These are phyloP conservation scores for Aspergillus piperis DNA, from an alignment of 2,329 filamentous ascomycete species.

Conservation along the genomic window DNA sequence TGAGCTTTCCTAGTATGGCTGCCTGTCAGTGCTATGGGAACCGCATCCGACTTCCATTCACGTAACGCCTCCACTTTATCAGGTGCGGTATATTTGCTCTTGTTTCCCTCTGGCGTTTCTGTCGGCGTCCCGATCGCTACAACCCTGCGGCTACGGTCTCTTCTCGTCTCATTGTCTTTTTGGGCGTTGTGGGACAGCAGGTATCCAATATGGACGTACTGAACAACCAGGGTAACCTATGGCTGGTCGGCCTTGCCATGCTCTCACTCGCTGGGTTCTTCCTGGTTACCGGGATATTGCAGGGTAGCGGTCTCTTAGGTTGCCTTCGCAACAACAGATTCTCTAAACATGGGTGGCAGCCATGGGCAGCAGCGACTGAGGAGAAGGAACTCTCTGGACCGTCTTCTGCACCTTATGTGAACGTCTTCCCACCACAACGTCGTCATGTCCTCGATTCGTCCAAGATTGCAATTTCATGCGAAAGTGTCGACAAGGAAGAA, in stretches of 20 bases:
- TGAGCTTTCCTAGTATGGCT: not conserved
- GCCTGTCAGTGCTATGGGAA: not conserved
- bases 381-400: slow-evolving; percentile 41
- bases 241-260: slow-evolving; percentile 26
- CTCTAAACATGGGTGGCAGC: slow-evolving; percentile 56
- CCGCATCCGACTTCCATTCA: not conserved
- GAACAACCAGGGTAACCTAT: slow-evolving; percentile 21
- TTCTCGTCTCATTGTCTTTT: not conserved
- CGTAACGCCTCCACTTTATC: not conserved
- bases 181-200: not conserved
- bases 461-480: slow-evolving; percentile 18
- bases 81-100: not conserved
- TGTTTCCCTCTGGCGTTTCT: not conserved
- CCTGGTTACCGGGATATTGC: slow-evolving; percentile 30
- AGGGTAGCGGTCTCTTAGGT: slow-evolving; percentile 42
- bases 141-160: not conserved
- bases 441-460: slow-evolving; percentile 48
- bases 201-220: slow-evolving; percentile 23
- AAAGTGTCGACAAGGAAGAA: slow-evolving; percentile 34
- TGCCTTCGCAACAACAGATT: slow-evolving; percentile 42
- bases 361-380: slow-evolving; percentile 55
- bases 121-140: not conserved
- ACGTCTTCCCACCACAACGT: slow-evolving; percentile 56
- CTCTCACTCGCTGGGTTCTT: slow-evolving; percentile 28
- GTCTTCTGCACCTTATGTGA: slow-evolving; percentile 43